Evolutionary conservation across 768 basidiomycete genomes (phyloP), one percentile per base, ranked within the genome.

Genomic region (Lentinula aciculospora): DNA sequence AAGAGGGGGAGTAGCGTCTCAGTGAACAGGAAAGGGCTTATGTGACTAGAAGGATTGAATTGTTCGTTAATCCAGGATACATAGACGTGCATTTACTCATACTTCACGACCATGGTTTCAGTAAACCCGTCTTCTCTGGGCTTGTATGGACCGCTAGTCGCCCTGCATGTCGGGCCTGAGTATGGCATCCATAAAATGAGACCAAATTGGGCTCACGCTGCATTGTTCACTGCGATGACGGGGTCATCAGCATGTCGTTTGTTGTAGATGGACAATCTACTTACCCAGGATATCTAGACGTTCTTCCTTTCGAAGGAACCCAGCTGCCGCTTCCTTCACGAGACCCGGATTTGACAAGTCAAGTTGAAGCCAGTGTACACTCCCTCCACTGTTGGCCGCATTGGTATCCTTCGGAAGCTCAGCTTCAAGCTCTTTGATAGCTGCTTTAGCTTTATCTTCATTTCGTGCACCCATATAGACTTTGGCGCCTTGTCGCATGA

Each of bases 11-110:
- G 71, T 6, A 87, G 73, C 3, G 76, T 73, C 21, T 73, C 67
- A 7, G 82, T 85, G 60, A 87, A 77, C 12, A 80, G 75, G 55
- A 82, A 82, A 0, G 77, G 81, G 37, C 78, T 76, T 23, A 87
- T 69, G 53, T 79, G 74, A 50, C 85, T 86, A 56, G 8, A 34
- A 34, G 32, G 32, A 3, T 17, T 32, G 37, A 1, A 53, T n/a
- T 42, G 21, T n/a, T n/a, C 12, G 25, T 34, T 3, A 21, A 5
- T 10, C 12, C 8, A 19, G 28, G 3, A 53, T 27, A 53, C 7
- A 28, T 15, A 13, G 15, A 31, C 13, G 9, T 9, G 32, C 32
- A 9, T 12, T 27, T n/a, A 37, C 28, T 66, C 62, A 4, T 31
- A 79, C 77, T 78, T 78, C 57, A 74, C 68, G 12, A 73, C 56